Percentiles rank a stretch among this genome's conserved stretches.
Evolutionary conservation across 768 basidiomycete genomes (phyloP).

Genomic region (Tephrocybe rancida): DNA sequence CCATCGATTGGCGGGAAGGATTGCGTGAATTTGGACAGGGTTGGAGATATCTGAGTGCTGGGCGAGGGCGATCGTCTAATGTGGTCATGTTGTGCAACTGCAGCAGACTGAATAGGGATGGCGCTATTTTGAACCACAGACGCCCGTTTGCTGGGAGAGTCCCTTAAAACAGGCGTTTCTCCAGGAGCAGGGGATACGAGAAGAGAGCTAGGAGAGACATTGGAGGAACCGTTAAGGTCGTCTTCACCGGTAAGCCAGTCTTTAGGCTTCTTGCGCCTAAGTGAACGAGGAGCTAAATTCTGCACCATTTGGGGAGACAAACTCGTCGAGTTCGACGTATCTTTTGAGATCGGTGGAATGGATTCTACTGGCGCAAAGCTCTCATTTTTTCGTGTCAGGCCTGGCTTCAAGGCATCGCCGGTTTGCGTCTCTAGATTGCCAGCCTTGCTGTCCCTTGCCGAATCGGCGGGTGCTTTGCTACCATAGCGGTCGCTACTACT

Average conservation of each 20-base stretch:
- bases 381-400: slow-evolving; percentile 50
- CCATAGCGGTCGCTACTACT: neutral
- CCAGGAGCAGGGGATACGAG: slow-evolving; percentile 16
- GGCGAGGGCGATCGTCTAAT: slow-evolving; percentile 15
- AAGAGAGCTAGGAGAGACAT: slow-evolving; percentile 16
- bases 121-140: slow-evolving; percentile 59
- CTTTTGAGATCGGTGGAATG: slow-evolving; percentile 10
- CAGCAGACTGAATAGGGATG: slow-evolving; percentile 40
- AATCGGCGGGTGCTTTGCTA: neutral
- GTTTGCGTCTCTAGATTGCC: too few relatives aligned
- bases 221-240: slow-evolving; percentile 30
- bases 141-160: slow-evolving; percentile 73
- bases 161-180: slow-evolving; percentile 57
- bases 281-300: neutral
- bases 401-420: slow-evolving; percentile 43
- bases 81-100: slow-evolving; percentile 37
- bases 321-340: neutral
- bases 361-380: slow-evolving; percentile 47
- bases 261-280: slow-evolving; percentile 19
- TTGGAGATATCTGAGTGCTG: slow-evolving; percentile 34
- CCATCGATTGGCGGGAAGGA: slow-evolving; percentile 37
- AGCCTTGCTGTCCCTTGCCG: slow-evolving; percentile 3
- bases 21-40: slow-evolving; percentile 37
- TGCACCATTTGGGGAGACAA: neutral
- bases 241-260: slow-evolving; percentile 83